Percentiles rank a stretch among this genome's conserved stretches.
Conservation (phyloP, 2,329 filamentous ascomycete genomes). For the Sphaerulina vaccinii region DNA sequence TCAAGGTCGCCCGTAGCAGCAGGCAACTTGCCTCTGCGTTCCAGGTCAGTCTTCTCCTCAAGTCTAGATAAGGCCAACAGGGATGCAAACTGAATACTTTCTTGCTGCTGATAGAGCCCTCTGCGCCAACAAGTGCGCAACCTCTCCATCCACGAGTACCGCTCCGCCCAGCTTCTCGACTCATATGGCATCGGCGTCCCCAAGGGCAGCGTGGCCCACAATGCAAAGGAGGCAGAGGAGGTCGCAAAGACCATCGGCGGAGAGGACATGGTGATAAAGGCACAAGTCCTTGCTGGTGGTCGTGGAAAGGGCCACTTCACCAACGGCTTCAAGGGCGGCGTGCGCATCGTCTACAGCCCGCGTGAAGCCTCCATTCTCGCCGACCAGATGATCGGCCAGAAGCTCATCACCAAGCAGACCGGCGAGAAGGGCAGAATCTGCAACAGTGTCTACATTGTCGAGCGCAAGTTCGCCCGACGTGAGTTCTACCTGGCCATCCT, state of each 20-base stretch:
- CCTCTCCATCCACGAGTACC: constrained; percentile 97
- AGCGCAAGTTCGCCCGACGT: constrained; percentile 98
- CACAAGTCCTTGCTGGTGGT: constrained; percentile 95
- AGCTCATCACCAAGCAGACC: constrained; percentile 99
- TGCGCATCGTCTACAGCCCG: constrained; percentile 97
- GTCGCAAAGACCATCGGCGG: constrained; percentile 85
- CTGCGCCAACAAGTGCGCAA: constrained; percentile 75
- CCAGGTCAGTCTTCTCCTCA: constrained; percentile 49
- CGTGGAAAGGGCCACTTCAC: constrained; percentile 97
- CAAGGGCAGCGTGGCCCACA: constrained; percentile 81
- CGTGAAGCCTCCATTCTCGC: constrained; percentile 96
- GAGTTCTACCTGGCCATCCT: constrained; percentile 99
- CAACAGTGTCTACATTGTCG: constrained; percentile 97
- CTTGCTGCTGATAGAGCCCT: constrained; percentile 45
- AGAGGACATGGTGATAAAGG: constrained; percentile 99
- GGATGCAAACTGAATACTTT: neutral
- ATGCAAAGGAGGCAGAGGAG: constrained; percentile 81
- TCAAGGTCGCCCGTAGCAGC: constrained; percentile 75
- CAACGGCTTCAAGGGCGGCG: constrained; percentile 98
- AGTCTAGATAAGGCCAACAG: neutral
- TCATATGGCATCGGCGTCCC: constrained; percentile 92
- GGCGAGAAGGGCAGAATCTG: constrained; percentile 89
- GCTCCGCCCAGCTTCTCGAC: constrained; percentile 86
- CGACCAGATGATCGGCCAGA: constrained; percentile 99
- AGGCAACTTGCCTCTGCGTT: constrained; percentile 77